Percentiles rank a stretch among this genome's conserved stretches.
Conservation (phyloP, 2,329 filamentous ascomycete genomes). For the Calonectria henricotiae region DNA sequence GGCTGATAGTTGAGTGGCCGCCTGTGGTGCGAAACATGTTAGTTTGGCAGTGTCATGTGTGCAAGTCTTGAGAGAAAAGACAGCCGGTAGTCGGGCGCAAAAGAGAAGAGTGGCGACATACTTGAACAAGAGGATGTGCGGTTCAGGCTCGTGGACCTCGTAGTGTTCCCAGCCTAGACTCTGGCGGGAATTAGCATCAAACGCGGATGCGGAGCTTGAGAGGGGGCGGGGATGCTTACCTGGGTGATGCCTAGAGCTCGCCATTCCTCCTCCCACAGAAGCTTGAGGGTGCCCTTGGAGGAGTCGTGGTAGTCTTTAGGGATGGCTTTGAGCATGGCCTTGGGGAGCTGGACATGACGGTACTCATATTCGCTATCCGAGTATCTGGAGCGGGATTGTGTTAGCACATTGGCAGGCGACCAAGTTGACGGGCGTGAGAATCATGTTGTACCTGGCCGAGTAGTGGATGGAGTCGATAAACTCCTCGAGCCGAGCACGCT, state of each 20-base stretch:
- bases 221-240: conserved; percentile 67
- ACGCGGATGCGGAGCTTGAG: conserved; percentile 9
- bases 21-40: conserved; percentile 62
- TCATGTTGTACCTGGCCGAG: conserved; percentile 79
- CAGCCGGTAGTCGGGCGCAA: neutral
- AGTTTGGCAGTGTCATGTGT: neutral
- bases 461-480: conserved; percentile 97
- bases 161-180: conserved; percentile 99
- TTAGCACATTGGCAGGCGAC: conserved; percentile 6
- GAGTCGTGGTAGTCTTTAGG: conserved; percentile 95
- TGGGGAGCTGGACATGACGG: conserved; percentile 96
- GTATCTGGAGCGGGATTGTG: conserved; percentile 74
- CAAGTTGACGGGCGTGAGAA: conserved; percentile 48
- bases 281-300: conserved; percentile 91
- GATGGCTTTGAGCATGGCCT: conserved; percentile 98
- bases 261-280: conserved; percentile 99
- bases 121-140: conserved; percentile 99
- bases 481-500: conserved; percentile 89
- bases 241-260: conserved; percentile 96
- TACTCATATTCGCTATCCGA: conserved; percentile 96
- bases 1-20: conserved; percentile 89
- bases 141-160: conserved; percentile 98
- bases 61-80: neutral
- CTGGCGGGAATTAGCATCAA: conserved; percentile 65
- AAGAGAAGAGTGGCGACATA: conserved; percentile 65